Conservation (phyloP, 805 yeast genomes). For the Ogataea polymorpha region DNA sequence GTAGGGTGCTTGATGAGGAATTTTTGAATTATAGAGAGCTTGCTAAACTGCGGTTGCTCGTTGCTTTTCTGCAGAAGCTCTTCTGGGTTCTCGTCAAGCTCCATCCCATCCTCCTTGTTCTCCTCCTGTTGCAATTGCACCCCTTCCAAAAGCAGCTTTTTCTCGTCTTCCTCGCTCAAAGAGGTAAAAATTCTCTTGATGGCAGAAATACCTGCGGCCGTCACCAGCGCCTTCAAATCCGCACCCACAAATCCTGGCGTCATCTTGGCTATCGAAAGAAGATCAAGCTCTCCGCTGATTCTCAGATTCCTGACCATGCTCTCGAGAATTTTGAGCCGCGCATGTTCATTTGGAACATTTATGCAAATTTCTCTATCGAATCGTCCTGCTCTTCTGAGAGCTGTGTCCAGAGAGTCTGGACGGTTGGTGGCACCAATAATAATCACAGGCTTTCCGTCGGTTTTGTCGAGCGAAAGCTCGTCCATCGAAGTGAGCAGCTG, state of each 20-base stretch:
- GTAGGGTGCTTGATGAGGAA: slow-evolving; percentile 74
- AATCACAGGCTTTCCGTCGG: slow-evolving; percentile 89
- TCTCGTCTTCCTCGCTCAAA: slow-evolving; percentile 42
- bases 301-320: slow-evolving; percentile 69
- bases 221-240: slow-evolving; percentile 86
- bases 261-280: slow-evolving; percentile 71
- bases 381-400: slow-evolving; percentile 93
- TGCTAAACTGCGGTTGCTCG: slow-evolving; percentile 7
- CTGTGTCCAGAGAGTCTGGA: slow-evolving; percentile 93
- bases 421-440: slow-evolving; percentile 96
- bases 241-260: slow-evolving; percentile 99
- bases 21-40: slow-evolving; percentile 60
- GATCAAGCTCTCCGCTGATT: slow-evolving; percentile 70
- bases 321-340: slow-evolving; percentile 70
- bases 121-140: slow-evolving; percentile 12
- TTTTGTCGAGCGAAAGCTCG: slow-evolving; percentile 81
- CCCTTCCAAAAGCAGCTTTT: slow-evolving; percentile 16
- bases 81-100: slow-evolving; percentile 17
- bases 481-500: slow-evolving; percentile 94
- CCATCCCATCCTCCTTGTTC: slow-evolving; percentile 23
- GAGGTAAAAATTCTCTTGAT: slow-evolving; percentile 84
- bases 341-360: slow-evolving; percentile 88
- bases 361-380: slow-evolving; percentile 93
- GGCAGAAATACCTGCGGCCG: slow-evolving; percentile 94
- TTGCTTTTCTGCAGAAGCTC: slow-evolving; percentile 1